Evolutionary conservation across 352 stramenopile genomes (phyloP), one percentile per base, ranked within the genome.

Genomic region (Poterioochromonas sp.): DNA sequence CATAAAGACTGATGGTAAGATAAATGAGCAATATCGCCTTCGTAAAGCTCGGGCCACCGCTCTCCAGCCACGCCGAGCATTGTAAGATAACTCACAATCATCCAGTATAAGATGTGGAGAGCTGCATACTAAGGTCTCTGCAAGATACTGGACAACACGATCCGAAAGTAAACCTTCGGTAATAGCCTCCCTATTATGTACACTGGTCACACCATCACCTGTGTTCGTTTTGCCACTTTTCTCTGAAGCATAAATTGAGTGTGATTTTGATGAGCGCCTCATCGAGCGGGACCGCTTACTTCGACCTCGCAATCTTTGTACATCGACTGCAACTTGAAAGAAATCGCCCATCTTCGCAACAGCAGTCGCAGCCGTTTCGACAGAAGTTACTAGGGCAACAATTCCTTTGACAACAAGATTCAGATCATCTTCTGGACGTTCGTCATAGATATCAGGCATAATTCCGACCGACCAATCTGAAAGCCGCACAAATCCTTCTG

Each of bases 111-210:
- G 11, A 12, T 34, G 37, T 26, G 20, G 5, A 26, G 1, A 12
- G 26, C 12, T 39, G 29, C 15, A 32, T 15, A 15, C 37, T 26
- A 58, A 54, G 12, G 15, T 8, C 32, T 74, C 65, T 8, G 65
- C 65, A 8, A 74, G n/a, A 37, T 39, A 74, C 2, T 74, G 65
- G 1, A 74, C 29, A n/a, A 74, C n/a, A 40, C 65, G 35, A 32
- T 71, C 62, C 1, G 11, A 26, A 26, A 71, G 40, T 26, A 71
- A 15, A 11, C 35, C 62, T 8, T 5, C 34, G 12, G 29, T 32
- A 34, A 29, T 5, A 26, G 8, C 3, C 2, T 63, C 26, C 11
- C 26, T 29, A 35, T 63, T 63, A 3, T 11, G 8, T 26, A 15
- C 47, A 26, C 47, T 26, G 26, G 15, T 58, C 15, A 15, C 47